A percentile compares a stretch with the other conserved stretches of the same genome.
Evolutionary conservation across 352 stramenopile genomes (phyloP).

Genomic region (Phytophthora fragariaefolia): DNA sequence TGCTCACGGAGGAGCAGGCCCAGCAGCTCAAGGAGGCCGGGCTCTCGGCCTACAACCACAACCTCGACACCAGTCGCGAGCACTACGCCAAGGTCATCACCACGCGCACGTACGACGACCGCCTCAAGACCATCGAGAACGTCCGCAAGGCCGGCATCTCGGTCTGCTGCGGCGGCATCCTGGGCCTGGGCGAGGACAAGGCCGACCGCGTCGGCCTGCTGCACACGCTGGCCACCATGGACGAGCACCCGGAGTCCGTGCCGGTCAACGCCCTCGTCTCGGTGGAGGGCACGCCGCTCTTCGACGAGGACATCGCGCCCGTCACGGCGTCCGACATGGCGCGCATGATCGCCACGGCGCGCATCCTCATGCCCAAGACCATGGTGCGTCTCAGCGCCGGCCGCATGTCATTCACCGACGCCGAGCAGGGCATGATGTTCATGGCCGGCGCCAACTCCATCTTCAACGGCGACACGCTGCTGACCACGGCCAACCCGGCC

Average conservation of each 20-base stretch:
- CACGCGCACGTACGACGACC: conserved; percentile 97
- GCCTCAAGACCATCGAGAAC: conserved; percentile 96
- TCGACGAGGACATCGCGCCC: conserved; percentile 85
- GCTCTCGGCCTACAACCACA: conserved; percentile 98
- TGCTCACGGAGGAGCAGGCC: conserved; percentile 96
- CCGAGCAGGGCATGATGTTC: conserved; percentile 97
- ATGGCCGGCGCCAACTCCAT: conserved; percentile 98
- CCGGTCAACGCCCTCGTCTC: conserved; percentile 97
- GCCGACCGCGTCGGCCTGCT: conserved; percentile 95
- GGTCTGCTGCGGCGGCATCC: conserved; percentile 97
- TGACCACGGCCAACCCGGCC: conserved; percentile 97
- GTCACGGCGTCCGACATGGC: conserved; percentile 97
- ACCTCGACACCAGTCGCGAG: conserved; percentile 97
- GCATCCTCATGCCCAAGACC: conserved; percentile 97
- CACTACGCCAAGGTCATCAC: conserved; percentile 98
- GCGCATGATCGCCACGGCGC: conserved; percentile 97
- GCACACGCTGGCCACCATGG: conserved; percentile 96
- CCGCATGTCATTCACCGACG: conserved; percentile 96
- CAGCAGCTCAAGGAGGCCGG: conserved; percentile 97
- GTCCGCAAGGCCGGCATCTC: conserved; percentile 97
- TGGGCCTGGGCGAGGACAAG: conserved; percentile 96
- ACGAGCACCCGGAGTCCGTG: conserved; percentile 96
- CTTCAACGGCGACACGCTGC: conserved; percentile 98
- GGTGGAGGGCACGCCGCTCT: conserved; percentile 95
- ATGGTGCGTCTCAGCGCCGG: conserved; percentile 97